Percentiles rank a stretch among this genome's conserved stretches.
Conservation (phyloP, 495 filamentous ascomycete species). For the Penicillium turbatum region DNA sequence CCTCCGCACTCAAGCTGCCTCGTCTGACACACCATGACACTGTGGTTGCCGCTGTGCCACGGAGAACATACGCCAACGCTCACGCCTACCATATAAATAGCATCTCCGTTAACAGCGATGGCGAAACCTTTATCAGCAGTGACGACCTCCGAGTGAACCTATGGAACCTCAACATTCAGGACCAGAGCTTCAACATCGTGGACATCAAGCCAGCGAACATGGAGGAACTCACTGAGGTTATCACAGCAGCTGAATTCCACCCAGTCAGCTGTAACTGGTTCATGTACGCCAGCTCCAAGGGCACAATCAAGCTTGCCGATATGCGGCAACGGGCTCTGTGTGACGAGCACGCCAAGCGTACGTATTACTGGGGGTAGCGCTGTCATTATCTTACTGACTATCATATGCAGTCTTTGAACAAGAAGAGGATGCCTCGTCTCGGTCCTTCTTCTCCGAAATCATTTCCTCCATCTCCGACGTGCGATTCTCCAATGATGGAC, state of each 20-base stretch:
- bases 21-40: conserved; percentile 97
- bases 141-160: conserved; percentile 97
- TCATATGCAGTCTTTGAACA: conserved; percentile 81
- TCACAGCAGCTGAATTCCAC: conserved; percentile 97
- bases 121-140: conserved; percentile 98
- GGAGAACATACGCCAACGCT: conserved; percentile 94
- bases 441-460: conserved; percentile 99
- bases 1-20: conserved; percentile 84
- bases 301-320: conserved; percentile 97
- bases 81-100: conserved; percentile 99
- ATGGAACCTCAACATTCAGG: conserved; percentile 98
- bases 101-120: conserved; percentile 98
- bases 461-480: conserved; percentile 99
- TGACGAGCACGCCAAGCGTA: conserved; percentile 93
- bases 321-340: conserved; percentile 96
- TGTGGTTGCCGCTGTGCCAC: conserved; percentile 92
- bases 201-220: conserved; percentile 99
- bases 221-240: conserved; percentile 98
- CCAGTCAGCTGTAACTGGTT: conserved; percentile 98
- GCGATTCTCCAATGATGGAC: conserved; percentile 90
- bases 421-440: conserved; percentile 97
- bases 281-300: conserved; percentile 99
- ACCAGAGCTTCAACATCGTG: conserved; percentile 99
- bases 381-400: conserved; percentile 10
- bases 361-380: conserved; percentile 26